Base-by-base conservation (phyloP, 495 filamentous ascomycete genomes). In the Penicillium coffeae region DNA sequence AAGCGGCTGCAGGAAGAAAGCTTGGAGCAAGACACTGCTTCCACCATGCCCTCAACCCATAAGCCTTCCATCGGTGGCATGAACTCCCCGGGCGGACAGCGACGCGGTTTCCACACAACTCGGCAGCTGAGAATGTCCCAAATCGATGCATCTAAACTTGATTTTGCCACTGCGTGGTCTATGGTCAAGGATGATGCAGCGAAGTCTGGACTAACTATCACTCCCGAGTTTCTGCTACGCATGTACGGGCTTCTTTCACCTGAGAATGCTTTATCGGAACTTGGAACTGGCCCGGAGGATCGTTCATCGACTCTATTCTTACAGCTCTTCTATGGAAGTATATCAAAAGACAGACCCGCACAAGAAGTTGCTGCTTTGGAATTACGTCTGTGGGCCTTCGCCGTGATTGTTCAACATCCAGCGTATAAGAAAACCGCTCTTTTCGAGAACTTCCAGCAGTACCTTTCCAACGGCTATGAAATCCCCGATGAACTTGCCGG, bases 301-400 rank as follows among this genome's bases (percentile, higher is more conserved):
- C 48, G 33, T 7, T 41, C 51, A 1, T 77, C 77, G 4, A 82
- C 77, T 4, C 48, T 70, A 6, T 83, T 82, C 48, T 54, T 83
- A 21, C 58, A 50, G 12, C 65, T 66, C 15, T 75, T 81, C 25
- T 64, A 81, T 45, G 47, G 20, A 22, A 57, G 59, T 14, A 56
- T 57, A 3, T 48, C 75, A 6, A 47, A 66, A 5, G 22, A 43
- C 2, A 58, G 65, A 32, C 64, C 72, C n/a, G 47, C 50, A 4
- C 38, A 61, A 14, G 59, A 64, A 21, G 48, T 62, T 18, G 68
- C 59, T 12, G 42, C 65, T 21, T 52, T 64, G 13, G 55, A 45
- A 25, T 42, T 76, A 21, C 63, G 67, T 49, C 51, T 80, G 15
- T 39, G 61, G 8, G 66, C 62, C n/a, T 62, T 64, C 21, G 75